Percentiles rank a stretch among this genome's conserved stretches.
phyloP scores from a whole-genome alignment of 768 basidiomycete species.

The Leccinellum luteum region DNA sequence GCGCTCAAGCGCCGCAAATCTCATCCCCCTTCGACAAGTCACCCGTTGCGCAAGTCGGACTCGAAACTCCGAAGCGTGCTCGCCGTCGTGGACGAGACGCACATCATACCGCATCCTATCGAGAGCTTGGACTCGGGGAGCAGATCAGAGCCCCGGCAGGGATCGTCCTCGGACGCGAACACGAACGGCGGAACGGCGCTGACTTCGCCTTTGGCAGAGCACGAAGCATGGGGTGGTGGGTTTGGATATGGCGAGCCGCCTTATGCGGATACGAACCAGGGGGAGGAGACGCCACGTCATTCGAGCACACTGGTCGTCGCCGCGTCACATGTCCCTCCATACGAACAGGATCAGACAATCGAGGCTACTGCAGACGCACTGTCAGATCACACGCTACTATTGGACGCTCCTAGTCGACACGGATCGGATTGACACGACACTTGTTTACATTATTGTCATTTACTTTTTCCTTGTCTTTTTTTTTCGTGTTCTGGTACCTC shows the following conservation, averaged over 20 bases:
- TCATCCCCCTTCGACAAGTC: conserved; percentile 39
- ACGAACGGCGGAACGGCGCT: conserved; percentile 22
- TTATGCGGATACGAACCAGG: conserved; percentile 29
- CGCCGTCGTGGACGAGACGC: conserved; percentile 66
- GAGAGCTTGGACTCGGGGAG: conserved; percentile 16
- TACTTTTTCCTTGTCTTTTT: not conserved
- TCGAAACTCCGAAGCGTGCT: conserved; percentile 71
- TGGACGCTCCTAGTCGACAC: conserved; percentile 14
- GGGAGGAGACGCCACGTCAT: conserved; percentile 48
- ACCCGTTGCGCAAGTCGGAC: conserved; percentile 52
- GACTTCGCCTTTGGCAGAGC: conserved; percentile 18
- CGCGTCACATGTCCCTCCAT: conserved; percentile 22
- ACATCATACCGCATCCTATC: conserved; percentile 32
- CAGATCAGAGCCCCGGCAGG: conserved; percentile 20
- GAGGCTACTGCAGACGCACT: conserved; percentile 19
- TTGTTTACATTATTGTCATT: conserved; percentile 1
- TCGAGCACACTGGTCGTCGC: conserved; percentile 27
- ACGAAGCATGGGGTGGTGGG: conserved; percentile 36
- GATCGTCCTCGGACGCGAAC: conserved; percentile 22
- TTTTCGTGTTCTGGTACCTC: no score
- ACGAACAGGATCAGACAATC: conserved; percentile 22
- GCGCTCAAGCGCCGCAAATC: conserved; percentile 48
- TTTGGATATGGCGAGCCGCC: conserved; percentile 41
- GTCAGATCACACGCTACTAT: conserved; percentile 29
- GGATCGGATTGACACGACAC: conserved; percentile 11